Evolutionary conservation across 2,329 filamentous ascomycete species (phyloP).

Genomic region (Tympanopsis confertula): DNA sequence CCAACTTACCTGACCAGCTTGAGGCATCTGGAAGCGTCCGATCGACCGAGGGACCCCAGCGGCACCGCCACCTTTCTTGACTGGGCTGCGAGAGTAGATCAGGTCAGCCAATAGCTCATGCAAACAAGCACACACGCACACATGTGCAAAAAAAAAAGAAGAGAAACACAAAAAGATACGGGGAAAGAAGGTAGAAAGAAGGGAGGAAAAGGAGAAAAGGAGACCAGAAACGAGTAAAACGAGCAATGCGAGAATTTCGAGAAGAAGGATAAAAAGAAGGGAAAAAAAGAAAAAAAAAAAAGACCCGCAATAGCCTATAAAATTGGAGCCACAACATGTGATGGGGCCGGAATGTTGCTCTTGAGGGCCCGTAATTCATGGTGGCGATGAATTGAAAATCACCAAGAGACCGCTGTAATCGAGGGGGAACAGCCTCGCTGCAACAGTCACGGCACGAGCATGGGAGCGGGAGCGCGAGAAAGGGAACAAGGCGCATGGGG

Average conservation of each 20-base stretch:
- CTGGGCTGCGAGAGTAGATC: slow-evolving; percentile 42
- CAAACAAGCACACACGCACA: slow-evolving; percentile 7
- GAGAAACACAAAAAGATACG: slow-evolving; percentile 4
- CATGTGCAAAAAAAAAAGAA: slow-evolving; percentile 5
- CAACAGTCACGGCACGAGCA: too few species aligned
- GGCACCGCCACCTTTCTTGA: slow-evolving; percentile 60
- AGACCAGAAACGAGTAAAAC: slow-evolving; percentile 2
- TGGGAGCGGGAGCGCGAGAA: too few species aligned
- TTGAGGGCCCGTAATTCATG: too few species aligned
- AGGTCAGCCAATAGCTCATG: slow-evolving; percentile 3
- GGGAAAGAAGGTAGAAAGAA: slow-evolving; percentile 3
- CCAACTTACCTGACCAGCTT: slow-evolving; percentile 35
- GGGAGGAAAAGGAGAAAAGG: slow-evolving; percentile 2
- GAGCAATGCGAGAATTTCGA: slow-evolving; percentile 4
- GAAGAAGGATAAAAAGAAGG: slow-evolving; percentile 2
- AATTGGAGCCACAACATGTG: too few species aligned
- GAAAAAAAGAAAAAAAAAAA: slow-evolving; percentile 4
- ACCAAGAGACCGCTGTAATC: too few species aligned
- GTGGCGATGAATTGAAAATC: too few species aligned
- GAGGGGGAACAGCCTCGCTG: too few species aligned
- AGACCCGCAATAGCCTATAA: slow-evolving; percentile 32
- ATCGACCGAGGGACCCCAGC: slow-evolving; percentile 56
- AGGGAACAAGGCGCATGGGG: too few species aligned
- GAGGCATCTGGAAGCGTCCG: slow-evolving; percentile 52
- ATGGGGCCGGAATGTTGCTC: too few species aligned